Conservation (phyloP, 768 basidiomycete genomes). For the Lactifluus hygrophoroides region DNA sequence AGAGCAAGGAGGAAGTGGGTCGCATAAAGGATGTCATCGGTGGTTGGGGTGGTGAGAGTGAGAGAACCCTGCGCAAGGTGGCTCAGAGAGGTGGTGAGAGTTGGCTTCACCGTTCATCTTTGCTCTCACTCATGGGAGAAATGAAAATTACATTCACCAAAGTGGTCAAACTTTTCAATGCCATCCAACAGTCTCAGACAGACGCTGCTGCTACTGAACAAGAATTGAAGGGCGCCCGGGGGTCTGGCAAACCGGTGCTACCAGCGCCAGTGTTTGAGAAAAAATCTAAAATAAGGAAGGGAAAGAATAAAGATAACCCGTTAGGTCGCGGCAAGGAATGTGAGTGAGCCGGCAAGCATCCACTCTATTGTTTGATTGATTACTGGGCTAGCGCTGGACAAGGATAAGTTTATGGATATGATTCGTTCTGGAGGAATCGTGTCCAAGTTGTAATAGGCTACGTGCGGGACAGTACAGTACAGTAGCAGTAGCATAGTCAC, state of each 20-base stretch:
- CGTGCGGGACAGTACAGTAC: not conserved
- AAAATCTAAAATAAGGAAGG: conserved; percentile 41
- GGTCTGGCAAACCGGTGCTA: conserved; percentile 65
- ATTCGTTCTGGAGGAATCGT: conserved; percentile 76
- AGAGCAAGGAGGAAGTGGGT: conserved; percentile 64
- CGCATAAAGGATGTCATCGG: conserved; percentile 65
- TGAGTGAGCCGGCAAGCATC: conserved; percentile 27
- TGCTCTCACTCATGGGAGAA: not conserved
- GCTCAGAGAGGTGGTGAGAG: conserved; percentile 74
- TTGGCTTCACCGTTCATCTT: not conserved
- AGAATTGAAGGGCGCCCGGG: conserved; percentile 51
- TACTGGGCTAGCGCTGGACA: conserved; percentile 41
- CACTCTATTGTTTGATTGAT: conserved; percentile 3
- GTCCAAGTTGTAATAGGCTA: conserved; percentile 54
- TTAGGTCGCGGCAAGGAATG: conserved; percentile 51
- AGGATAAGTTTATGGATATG: conserved; percentile 75
- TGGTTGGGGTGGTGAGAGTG: conserved; percentile 84
- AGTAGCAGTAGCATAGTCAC: not conserved
- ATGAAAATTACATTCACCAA: not conserved
- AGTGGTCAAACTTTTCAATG: conserved; percentile 86
- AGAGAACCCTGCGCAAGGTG: conserved; percentile 68
- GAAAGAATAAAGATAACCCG: conserved; percentile 45
- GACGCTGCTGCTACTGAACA: conserved; percentile 44
- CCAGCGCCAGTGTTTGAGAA: conserved; percentile 52
- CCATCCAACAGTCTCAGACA: conserved; percentile 73